Evolutionary conservation across 148 eudicot species (phyloP), one percentile per base, ranked within the genome.

Genomic region (Diospyros lotus): DNA sequence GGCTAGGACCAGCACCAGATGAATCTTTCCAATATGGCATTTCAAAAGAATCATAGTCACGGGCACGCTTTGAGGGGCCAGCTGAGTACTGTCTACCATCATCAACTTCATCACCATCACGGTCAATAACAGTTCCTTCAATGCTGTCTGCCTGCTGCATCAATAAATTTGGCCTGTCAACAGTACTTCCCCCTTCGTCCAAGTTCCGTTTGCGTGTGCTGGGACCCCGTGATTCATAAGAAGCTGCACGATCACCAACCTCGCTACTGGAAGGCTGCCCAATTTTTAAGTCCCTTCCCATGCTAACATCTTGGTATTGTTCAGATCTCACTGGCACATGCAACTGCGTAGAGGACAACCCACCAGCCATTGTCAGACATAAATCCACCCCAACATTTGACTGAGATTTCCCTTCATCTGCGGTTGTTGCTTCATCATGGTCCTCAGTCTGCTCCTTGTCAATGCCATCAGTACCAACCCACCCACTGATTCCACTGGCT

Each of bases 181-280:
- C 94, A 9, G 99, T 91, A 82, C 98, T 90, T 76, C 97, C 99
- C 81, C 94, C 94, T 80, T 93, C 99, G 42, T 96, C 99, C 82
- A 93, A 79, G 83, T 91, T 87, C 67, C 98, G 80, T 73, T 93
- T 96, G 12, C 94, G 91, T 71, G 91, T 87, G 84, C 91, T 91
- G 63, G 99, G 99, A 79, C 99, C 99, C 71, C 90, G 91, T 48
- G 99, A 96, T 85, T 93, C 98, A 88, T 82, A 91, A 43, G 99
- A 96, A 80, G 99, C 91, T 72, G 99, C 98, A 80, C 89, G 99
- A 77, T 87, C 97, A 80, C 98, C 98, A 56, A 91, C 91, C 84
- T 96, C 98, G 79, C 99, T 93, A 82, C 89, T 85, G 59, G 99
- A 82, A 78, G 97, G 99, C 76, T 95, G 98, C 68, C 98, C 94